Percentiles rank a stretch among this genome's conserved stretches.
Conservation (phyloP, 495 filamentous ascomycete species). For the Talaromyces liani region DNA sequence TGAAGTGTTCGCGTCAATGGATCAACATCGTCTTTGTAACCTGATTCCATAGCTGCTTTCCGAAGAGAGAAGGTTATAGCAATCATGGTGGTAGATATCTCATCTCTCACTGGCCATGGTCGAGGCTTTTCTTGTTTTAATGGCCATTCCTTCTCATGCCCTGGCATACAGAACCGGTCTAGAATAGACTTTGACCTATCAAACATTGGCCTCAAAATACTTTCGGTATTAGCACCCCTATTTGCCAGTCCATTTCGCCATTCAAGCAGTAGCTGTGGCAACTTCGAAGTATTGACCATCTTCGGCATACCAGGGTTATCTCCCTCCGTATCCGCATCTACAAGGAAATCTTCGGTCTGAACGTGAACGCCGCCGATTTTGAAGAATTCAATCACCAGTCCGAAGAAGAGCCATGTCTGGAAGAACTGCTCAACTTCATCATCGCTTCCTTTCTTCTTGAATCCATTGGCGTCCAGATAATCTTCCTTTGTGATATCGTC, state of each 20-base stretch:
- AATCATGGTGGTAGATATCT: neutral
- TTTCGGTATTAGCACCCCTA: neutral
- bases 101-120: slow-evolving; percentile 3
- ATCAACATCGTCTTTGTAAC: neutral
- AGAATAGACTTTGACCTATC: neutral
- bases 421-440: slow-evolving; percentile 2
- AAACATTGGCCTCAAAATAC: neutral
- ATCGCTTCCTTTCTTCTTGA: neutral
- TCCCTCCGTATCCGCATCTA: neutral
- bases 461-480: neutral
- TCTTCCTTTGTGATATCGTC: slow-evolving; percentile 2
- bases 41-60: neutral
- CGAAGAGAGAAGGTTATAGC: neutral
- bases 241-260: neutral
- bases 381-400: neutral
- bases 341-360: slow-evolving; percentile 5
- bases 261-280: neutral
- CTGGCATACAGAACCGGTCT: neutral
- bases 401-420: slow-evolving; percentile 7
- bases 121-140: neutral
- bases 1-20: neutral
- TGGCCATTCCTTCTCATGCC: neutral
- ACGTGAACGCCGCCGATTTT: neutral
- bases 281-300: slow-evolving; percentile 1
- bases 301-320: neutral